Evolutionary conservation across 2,329 filamentous ascomycete species (phyloP).

Genomic region (Monosporascus sp.): DNA sequence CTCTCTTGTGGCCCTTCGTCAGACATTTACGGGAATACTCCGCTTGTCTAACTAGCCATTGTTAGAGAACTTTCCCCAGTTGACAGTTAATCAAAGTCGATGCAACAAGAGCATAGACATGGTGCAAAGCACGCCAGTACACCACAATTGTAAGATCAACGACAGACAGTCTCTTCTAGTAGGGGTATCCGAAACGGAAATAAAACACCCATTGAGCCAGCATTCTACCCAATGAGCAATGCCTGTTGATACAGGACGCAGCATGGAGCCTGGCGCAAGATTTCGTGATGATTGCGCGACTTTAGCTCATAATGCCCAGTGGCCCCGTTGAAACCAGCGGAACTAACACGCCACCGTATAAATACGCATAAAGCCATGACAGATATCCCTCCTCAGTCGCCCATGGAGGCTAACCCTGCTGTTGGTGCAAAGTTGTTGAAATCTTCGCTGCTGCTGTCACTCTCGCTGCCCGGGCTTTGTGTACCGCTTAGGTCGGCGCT

Average conservation of each 20-base stretch:
- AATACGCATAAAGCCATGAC: too few relatives aligned
- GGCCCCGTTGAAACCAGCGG: too few relatives aligned
- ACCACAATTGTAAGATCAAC: neutral
- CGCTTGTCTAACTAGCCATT: too few relatives aligned
- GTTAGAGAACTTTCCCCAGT: too few relatives aligned
- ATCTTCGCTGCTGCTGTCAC: slow-evolving; percentile 52
- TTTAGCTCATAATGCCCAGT: neutral
- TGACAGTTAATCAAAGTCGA: too few relatives aligned
- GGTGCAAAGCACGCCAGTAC: slow-evolving; percentile 1
- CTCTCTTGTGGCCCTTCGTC: too few relatives aligned
- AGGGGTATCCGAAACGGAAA: neutral
- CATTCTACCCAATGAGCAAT: too few relatives aligned
- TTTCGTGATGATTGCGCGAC: neutral
- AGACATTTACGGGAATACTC: too few relatives aligned
- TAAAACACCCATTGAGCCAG: neutral
- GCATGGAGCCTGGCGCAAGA: neutral
- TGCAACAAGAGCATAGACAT: too few relatives aligned
- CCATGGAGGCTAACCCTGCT: slow-evolving; percentile 27
- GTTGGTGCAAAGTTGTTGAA: slow-evolving; percentile 40
- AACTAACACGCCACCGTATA: too few relatives aligned
- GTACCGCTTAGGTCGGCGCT: slow-evolving; percentile 45
- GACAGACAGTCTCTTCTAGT: too few relatives aligned
- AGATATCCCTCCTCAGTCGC: slow-evolving; percentile 12
- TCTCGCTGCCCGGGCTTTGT: slow-evolving; percentile 46
- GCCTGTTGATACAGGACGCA: neutral